Base-by-base conservation (phyloP, 1,139 yeast species). In the Hanseniaspora sp. region DNA sequence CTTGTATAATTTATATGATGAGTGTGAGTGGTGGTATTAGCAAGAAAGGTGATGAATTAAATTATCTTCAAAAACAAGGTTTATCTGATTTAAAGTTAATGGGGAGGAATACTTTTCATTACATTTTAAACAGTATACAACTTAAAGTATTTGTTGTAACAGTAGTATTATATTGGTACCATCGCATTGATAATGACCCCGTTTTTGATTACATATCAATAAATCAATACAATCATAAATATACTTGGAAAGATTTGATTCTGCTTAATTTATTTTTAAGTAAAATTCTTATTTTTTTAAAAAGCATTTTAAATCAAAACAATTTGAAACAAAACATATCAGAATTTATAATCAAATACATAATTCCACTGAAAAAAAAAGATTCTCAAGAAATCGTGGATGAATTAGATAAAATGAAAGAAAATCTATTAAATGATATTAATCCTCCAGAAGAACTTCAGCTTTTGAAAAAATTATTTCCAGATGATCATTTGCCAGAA, bases 401-500 rank as follows among this genome's bases (percentile, higher is more conserved):
- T 12, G 53, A 49, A 15, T 5, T 42, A 9, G 28, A n/a, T 8
- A 35, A 37, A 23, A 49, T 49, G 53, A 42, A 49, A 12, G 12
- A 7, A 8, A 49, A 37, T 8, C n/a, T 43, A 8, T 17, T 48
- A 12, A n/a, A 41, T 12, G 52, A 48, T 12, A 41, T 48, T 29
- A 44, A 48, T 15, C 42, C 34, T 7, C 30, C 42, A n/a, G 40
- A 17, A 7, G 38, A 35, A 30, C 34, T 49, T 7, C 23, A 15
- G 29, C 34, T 13, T 28, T 53, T 43, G 46, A 3, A 11, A n/a
- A 29, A 34, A 9, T 15, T 48, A 1, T 48, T 48, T 8, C 52
- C 52, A 7, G 18, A 66, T 11, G 30, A 46, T 18, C 29, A 35
- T 7, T 35, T 88, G 6, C 96, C 96, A 0, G 62, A 60, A 3